These are phyloP conservation scores for Kodamaea restingae DNA, from an alignment of 805 yeast genomes.

Conservation along the genomic window DNA sequence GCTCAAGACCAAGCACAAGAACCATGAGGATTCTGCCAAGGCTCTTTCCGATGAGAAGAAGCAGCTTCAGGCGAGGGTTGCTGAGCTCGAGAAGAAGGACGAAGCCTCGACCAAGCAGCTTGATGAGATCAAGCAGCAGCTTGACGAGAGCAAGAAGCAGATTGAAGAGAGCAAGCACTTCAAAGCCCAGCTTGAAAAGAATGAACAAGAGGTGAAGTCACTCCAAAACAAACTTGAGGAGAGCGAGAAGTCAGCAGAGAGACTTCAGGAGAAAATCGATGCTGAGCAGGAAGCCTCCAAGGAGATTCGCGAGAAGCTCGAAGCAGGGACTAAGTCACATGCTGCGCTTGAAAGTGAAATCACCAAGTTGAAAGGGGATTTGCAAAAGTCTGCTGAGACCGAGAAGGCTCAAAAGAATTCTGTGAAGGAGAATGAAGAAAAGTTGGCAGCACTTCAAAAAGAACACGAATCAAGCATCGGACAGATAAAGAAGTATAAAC, in stretches of 20 bases:
- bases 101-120: neutral
- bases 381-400: no score
- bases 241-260: slow-evolving; percentile 1
- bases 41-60: neutral
- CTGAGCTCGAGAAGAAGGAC: neutral
- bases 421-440: no score
- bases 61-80: neutral
- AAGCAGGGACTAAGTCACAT: no score
- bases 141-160: neutral
- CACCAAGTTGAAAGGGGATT: no score
- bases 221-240: slow-evolving; percentile 6
- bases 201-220: neutral
- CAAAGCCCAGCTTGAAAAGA: neutral
- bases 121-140: neutral
- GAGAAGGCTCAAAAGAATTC: no score
- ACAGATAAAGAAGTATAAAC: no score
- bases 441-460: no score
- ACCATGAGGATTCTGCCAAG: neutral
- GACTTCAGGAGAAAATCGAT: neutral
- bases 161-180: no score
- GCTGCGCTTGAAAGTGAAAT: no score
- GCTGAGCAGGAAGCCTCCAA: neutral
- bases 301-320: neutral
- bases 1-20: slow-evolving; percentile 1
- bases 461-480: no score